These are phyloP conservation scores for Diaporthe vaccinii DNA, from an alignment of 2,329 filamentous ascomycete species.

Conservation along the genomic window DNA sequence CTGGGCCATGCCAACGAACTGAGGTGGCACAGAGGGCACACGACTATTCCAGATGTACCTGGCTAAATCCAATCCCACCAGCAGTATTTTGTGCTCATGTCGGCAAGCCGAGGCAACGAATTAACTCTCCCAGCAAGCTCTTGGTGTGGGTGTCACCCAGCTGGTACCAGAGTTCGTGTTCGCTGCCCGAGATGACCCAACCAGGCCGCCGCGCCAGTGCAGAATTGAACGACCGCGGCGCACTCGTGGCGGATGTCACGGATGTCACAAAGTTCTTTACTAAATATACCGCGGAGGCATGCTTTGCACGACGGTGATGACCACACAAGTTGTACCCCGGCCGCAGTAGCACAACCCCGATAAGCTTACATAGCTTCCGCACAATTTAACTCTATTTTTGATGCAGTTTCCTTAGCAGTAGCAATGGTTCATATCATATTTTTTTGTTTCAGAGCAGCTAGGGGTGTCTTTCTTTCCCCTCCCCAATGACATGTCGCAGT, in stretches of 20 bases:
- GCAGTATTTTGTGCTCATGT: background rate
- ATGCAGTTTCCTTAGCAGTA: background rate
- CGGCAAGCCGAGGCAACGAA: background rate
- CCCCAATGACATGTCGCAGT: background rate
- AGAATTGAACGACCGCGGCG: background rate
- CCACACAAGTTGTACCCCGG: background rate
- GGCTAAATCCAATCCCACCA: background rate
- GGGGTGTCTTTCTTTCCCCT: background rate
- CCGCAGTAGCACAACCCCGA: background rate
- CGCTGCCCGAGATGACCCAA: background rate
- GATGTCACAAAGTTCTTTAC: background rate
- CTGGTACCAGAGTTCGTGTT: background rate
- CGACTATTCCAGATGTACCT: background rate
- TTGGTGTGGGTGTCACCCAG: background rate
- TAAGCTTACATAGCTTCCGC: background rate
- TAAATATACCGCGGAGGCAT: background rate
- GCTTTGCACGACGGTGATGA: background rate
- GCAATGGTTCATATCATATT: background rate
- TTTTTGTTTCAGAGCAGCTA: background rate
- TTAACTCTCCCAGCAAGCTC: background rate
- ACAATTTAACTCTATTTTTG: constrained; percentile 1
- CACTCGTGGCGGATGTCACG: background rate
- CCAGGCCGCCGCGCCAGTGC: background rate
- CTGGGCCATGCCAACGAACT: background rate
- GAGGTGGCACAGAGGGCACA: background rate